A percentile compares a stretch with the other conserved stretches of the same genome.
These are phyloP conservation scores for Myriosclerotinia duriaeana DNA, from an alignment of 2,329 filamentous ascomycete species.

Conservation along the genomic window DNA sequence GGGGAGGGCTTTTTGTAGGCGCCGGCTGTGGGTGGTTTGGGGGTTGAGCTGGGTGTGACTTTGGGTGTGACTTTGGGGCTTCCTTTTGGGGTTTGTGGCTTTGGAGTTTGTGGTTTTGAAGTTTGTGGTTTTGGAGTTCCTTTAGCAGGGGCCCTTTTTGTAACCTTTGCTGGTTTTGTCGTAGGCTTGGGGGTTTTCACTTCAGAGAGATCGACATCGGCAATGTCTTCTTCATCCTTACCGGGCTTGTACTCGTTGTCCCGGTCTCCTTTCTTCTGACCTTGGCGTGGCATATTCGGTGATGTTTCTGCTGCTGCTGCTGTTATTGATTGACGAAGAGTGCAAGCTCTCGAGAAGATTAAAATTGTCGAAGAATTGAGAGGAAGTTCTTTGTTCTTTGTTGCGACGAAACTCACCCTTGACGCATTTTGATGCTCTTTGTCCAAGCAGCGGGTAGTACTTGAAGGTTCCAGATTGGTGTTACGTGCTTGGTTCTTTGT, in stretches of 20 bases:
- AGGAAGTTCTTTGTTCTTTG: not conserved
- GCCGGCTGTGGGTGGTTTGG: not conserved
- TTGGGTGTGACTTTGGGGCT: slow-evolving; percentile 2
- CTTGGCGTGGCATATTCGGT: slow-evolving; percentile 14
- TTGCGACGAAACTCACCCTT: not conserved
- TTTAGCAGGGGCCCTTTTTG: not conserved
- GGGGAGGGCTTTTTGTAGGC: slow-evolving; percentile 6
- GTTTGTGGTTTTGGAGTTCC: not conserved
- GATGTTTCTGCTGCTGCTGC: not conserved
- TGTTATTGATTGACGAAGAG: not conserved
- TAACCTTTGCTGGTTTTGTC: not conserved
- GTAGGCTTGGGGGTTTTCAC: not conserved
- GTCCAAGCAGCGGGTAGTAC: not conserved
- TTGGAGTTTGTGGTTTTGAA: not conserved
- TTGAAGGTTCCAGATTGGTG: not conserved
- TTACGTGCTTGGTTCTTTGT: slow-evolving; percentile 1
- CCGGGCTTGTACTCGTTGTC: slow-evolving; percentile 6
- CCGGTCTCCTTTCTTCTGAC: slow-evolving; percentile 2
- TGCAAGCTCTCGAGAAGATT: not conserved
- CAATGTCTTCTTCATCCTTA: slow-evolving; percentile 3
- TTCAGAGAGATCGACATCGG: not conserved
- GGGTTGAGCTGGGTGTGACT: not conserved
- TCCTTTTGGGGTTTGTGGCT: not conserved
- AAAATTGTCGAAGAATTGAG: not conserved
- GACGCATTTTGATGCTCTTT: slow-evolving; percentile 19